Conservation (phyloP, 2,329 filamentous ascomycete species). For the Aspergillus viridinutans region DNA sequence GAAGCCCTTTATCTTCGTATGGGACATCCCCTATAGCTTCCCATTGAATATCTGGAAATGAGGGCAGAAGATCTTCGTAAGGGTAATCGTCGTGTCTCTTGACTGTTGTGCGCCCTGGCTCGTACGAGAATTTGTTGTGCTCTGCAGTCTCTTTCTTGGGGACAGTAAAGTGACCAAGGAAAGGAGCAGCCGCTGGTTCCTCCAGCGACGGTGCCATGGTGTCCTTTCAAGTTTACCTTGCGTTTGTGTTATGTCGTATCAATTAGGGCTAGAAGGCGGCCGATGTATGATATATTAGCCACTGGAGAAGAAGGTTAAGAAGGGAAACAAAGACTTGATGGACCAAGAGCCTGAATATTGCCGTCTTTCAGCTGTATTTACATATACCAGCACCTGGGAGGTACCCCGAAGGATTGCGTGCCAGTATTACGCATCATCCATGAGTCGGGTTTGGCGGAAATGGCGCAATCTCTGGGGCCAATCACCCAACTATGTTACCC, state of each 20-base stretch:
- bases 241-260: not conserved
- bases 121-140: conserved; percentile 38
- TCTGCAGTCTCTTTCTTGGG: conserved; percentile 14
- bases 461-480: conserved; percentile 27
- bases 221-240: not conserved
- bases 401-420: not conserved
- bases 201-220: conserved; percentile 32
- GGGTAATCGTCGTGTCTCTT: conserved; percentile 48
- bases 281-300: conserved; percentile 13
- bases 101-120: conserved; percentile 46
- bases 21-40: conserved; percentile 45
- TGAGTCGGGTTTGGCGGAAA: conserved; percentile 15
- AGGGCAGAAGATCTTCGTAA: conserved; percentile 50
- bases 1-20: conserved; percentile 52
- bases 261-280: not conserved
- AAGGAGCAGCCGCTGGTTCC: conserved; percentile 18
- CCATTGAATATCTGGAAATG: conserved; percentile 53
- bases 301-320: not conserved
- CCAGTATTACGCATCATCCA: conserved; percentile 13
- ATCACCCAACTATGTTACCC: conserved; percentile 19
- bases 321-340: not conserved
- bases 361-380: not conserved
- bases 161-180: conserved; percentile 11
- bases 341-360: not conserved
- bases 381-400: not conserved